These are phyloP conservation scores for Trichocladium antarcticum DNA, from an alignment of 495 filamentous ascomycete species.

Conservation along the genomic window DNA sequence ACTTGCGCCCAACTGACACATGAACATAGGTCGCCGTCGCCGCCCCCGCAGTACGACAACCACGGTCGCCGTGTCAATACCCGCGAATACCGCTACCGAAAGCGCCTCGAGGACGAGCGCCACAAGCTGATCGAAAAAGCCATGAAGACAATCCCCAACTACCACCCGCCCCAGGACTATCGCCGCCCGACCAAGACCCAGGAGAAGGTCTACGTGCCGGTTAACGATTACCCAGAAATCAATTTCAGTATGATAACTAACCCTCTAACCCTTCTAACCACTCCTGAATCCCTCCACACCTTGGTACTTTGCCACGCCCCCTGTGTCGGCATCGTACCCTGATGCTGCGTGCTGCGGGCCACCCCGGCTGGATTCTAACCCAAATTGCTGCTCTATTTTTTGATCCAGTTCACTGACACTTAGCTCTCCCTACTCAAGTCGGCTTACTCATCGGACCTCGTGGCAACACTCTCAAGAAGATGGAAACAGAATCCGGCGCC, in stretches of 20 bases:
- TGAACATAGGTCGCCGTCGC: conserved; percentile 71
- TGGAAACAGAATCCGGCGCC: conserved; percentile 92
- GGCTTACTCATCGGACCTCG: conserved; percentile 99
- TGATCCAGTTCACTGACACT: conserved; percentile 68
- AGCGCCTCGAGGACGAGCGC: conserved; percentile 93
- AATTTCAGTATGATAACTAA: conserved; percentile 99
- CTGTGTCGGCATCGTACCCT: conserved; percentile 18
- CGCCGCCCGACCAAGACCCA: conserved; percentile 97
- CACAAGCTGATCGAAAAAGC: conserved; percentile 97
- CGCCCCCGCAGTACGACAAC: conserved; percentile 95
- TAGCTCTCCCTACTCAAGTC: conserved; percentile 86
- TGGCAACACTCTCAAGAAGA: conserved; percentile 98
- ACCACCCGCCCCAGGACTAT: conserved; percentile 94
- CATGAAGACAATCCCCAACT: conserved; percentile 97
- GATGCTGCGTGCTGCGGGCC: conserved; percentile 24
- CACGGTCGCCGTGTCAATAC: conserved; percentile 98
- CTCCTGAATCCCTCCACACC: conserved; percentile 35
- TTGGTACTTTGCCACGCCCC: conserved; percentile 29
- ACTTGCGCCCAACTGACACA: conserved; percentile 3
- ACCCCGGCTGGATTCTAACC: conserved; percentile 30
- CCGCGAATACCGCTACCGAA: conserved; percentile 92
- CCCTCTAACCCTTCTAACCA: conserved; percentile 77
- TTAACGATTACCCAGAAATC: conserved; percentile 99
- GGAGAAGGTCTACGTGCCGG: conserved; percentile 99
- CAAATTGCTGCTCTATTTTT: conserved; percentile 30